Evolutionary conservation across 768 basidiomycete species (phyloP), one percentile per base, ranked within the genome.

Genomic region (Obba rivulosa): DNA sequence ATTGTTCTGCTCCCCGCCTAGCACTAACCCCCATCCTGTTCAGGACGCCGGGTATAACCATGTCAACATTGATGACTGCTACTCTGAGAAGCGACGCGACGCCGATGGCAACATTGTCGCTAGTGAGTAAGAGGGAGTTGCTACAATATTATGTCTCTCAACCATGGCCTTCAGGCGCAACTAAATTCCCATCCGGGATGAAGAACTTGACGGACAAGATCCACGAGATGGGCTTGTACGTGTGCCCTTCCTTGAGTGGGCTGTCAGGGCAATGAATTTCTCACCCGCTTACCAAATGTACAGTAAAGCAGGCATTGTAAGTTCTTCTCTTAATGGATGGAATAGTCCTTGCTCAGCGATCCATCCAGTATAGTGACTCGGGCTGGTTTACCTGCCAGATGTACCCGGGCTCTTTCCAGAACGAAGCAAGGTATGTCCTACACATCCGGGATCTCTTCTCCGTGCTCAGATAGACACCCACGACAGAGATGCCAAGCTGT

Each of bases 341-440:
- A 14, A 9, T 25, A 2, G 25, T 8, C n/a, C n/a, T n/a, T 18
- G 35, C n/a, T 22, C n/a, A 21, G 13, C 34, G 17, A 2, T 13
- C n/a, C 17, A n/a, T 23, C 28, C 40, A 81, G 81, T 84, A 84
- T 52, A 78, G 81, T 50, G 80, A 83, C 54, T 73, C 83, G 0
- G 83, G 83, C 17, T 84, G 81, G 82, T 81, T 75, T 56, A 84
- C 83, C 21, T 85, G 83, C 55, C 72, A 75, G 39, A 49, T 74
- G 10, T 85, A 82, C 58, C 83, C 83, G 18, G 83, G 82, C 17
- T 83, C 82, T 4, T 84, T 71, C 63, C 68, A 73, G 57, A 80
- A 84, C 48, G 82, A 84, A 61, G 77, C 68, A 18, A 72, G 77
- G 78, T 75, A 16, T 18, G 60, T n/a, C 7, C 1, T 24, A 21